Evolutionary conservation across 2,329 filamentous ascomycete species (phyloP).

Genomic region (Pezicula radicicola): DNA sequence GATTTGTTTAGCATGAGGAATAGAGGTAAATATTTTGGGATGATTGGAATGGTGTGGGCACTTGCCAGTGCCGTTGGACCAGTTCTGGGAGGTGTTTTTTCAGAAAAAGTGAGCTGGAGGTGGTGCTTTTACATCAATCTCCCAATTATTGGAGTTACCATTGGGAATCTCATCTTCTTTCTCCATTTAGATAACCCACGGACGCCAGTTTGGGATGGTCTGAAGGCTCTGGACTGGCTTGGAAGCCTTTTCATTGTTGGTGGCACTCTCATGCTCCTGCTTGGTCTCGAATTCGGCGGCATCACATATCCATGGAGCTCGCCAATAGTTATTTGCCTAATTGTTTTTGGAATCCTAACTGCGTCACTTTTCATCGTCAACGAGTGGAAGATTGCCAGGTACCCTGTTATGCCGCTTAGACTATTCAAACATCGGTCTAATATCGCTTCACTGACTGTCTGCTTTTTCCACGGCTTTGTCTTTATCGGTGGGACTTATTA

Average conservation of each 20-base stretch:
- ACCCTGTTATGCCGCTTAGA: conserved; percentile 73
- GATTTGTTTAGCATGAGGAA: conserved; percentile 48
- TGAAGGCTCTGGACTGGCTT: conserved; percentile 58
- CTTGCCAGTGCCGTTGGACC: conserved; percentile 64
- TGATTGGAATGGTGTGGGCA: conserved; percentile 67
- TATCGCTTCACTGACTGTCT: conserved; percentile 61
- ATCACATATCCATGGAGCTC: conserved; percentile 58
- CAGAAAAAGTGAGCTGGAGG: conserved; percentile 55
- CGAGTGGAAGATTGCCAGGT: conserved; percentile 71
- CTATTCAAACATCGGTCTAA: conserved; percentile 69
- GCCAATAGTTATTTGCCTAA: conserved; percentile 36
- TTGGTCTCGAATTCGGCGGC: conserved; percentile 83
- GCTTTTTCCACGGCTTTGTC: conserved; percentile 68
- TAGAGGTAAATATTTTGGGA: conserved; percentile 52
- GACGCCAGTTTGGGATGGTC: conserved; percentile 57
- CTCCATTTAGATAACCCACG: conserved; percentile 65
- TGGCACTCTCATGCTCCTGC: conserved; percentile 79
- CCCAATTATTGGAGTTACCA: conserved; percentile 23
- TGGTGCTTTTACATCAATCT: conserved; percentile 45
- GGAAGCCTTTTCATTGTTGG: conserved; percentile 62
- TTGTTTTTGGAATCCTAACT: conserved; percentile 58
- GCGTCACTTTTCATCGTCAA: conserved; percentile 62
- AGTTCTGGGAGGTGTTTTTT: conserved; percentile 63
- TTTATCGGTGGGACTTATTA: conserved; percentile 22
- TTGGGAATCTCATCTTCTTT: conserved; percentile 57